These are phyloP conservation scores for Ambrosia artemisiifolia DNA, from an alignment of 129 eudicot genomes.

Conservation along the genomic window DNA sequence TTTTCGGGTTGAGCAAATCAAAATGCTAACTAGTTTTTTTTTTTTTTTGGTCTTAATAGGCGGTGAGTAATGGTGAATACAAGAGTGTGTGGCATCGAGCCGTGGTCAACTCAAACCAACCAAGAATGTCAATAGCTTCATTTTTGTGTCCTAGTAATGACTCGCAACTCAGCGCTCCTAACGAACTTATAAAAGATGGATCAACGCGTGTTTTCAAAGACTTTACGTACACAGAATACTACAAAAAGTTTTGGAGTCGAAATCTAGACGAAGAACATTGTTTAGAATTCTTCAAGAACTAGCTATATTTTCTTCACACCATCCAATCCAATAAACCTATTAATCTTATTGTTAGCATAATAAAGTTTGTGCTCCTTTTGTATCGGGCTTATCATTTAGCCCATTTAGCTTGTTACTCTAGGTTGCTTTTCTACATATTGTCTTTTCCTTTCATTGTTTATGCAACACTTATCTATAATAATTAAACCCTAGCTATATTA, in stretches of 20 bases:
- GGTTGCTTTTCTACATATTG: too few species aligned
- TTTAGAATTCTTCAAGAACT: constrained; percentile 72
- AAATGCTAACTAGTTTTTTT: background rate
- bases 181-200: constrained; percentile 41
- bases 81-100: constrained; percentile 88
- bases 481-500: too few species aligned
- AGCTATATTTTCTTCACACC: constrained; percentile 7
- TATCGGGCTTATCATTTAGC: too few species aligned
- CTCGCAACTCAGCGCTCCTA: constrained; percentile 57
- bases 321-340: background rate
- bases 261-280: constrained; percentile 73
- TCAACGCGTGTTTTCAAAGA: constrained; percentile 40
- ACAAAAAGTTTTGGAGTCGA: constrained; percentile 76
- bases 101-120: constrained; percentile 53
- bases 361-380: too few species aligned
- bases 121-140: constrained; percentile 76
- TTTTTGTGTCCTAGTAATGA: constrained; percentile 60
- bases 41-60: background rate
- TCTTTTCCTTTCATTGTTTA: too few species aligned
- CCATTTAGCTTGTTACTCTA: too few species aligned
- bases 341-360: background rate
- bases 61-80: constrained; percentile 64
- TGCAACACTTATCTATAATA: too few species aligned
- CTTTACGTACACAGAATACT: constrained; percentile 69
- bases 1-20: background rate